Evolutionary conservation across 345 rosid genomes (phyloP), one percentile per base, ranked within the genome.

Genomic region (Litchi chinensis): DNA sequence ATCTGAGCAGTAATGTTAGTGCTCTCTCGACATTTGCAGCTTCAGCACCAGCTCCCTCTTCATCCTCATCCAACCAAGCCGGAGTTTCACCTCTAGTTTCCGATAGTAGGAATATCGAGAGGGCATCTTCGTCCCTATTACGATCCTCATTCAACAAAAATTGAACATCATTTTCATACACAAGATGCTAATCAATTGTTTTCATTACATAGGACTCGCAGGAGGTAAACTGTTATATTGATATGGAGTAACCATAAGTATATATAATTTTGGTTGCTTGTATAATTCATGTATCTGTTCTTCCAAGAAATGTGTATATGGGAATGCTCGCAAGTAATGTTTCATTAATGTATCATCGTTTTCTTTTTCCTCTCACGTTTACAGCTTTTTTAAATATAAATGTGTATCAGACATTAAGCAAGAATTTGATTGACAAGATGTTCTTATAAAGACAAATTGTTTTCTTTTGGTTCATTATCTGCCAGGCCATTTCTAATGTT

Each of bases 1-100:
- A 76, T 13, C 6, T 81, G 22, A 80, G 82, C 74, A 77, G 84
- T 65, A 77, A 63, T 50, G 19, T 65, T 10, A 80, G 83, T 24
- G 76, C 79, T 28, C 57, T 75, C 60, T 83, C 86, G 8, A 84
- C 82, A 19, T 37, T 65, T 67, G 84, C 77, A 19, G 80, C 84
- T 18, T 84, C 86, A 22, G 84, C 82, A 11, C 86, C 67, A 10
- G 79, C 75, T 43, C 84, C 84, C 18, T 85, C 86, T 12, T 79
- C 86, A 21, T 74, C 83, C 65, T 83, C 88, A 3, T 81, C 86
- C 11, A 11, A 64, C 13, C 83, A 77, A 62, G 64, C 81, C n/a
- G 63, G 76, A 0, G 78, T 37, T 44, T 80, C 83, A 6, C 59
- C 85, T 41, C 40, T 70, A 11, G 56, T 60, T 28, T 80, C 81